phyloP scores from a whole-genome alignment of 805 yeast species.

The Cyberlindnera amylophila region DNA sequence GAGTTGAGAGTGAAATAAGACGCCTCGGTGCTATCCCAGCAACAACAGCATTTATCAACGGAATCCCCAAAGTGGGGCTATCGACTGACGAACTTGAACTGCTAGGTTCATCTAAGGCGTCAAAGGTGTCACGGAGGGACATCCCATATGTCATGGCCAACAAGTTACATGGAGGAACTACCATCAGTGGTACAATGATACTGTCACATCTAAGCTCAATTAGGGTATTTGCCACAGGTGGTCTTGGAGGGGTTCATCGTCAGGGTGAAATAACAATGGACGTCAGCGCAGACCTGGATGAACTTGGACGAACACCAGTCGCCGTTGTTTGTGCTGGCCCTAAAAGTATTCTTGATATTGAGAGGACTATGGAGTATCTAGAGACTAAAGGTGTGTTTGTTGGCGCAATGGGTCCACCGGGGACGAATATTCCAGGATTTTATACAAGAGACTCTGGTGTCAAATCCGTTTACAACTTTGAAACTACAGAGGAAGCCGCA shows the following conservation, averaged over 20 bases:
- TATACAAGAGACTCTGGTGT: constrained; percentile 75
- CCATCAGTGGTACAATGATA: constrained; percentile 87
- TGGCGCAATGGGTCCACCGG: constrained; percentile 54
- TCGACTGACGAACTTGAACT: constrained; percentile 41
- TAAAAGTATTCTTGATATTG: constrained; percentile 77
- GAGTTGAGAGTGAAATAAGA: constrained; percentile 62
- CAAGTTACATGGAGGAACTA: constrained; percentile 76
- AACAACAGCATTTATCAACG: constrained; percentile 73
- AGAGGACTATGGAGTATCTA: constrained; percentile 75
- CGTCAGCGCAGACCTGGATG: constrained; percentile 83
- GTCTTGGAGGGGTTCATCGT: constrained; percentile 87
- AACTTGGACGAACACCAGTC: constrained; percentile 75
- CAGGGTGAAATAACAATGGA: constrained; percentile 76
- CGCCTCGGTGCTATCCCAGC: constrained; percentile 74
- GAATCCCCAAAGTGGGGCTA: constrained; percentile 70
- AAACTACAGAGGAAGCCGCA: constrained; percentile 58
- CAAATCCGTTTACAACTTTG: constrained; percentile 61
- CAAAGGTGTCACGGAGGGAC: constrained; percentile 78
- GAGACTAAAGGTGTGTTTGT: constrained; percentile 92
- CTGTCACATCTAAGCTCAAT: constrained; percentile 73
- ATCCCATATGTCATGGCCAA: constrained; percentile 66
- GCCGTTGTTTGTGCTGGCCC: constrained; percentile 94
- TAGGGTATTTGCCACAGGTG: constrained; percentile 87
- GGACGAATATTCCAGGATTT: constrained; percentile 72
- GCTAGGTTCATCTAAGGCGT: constrained; percentile 38